Evolutionary conservation across 441 rosid species (phyloP).

Genomic region (Mallotus repandus): DNA sequence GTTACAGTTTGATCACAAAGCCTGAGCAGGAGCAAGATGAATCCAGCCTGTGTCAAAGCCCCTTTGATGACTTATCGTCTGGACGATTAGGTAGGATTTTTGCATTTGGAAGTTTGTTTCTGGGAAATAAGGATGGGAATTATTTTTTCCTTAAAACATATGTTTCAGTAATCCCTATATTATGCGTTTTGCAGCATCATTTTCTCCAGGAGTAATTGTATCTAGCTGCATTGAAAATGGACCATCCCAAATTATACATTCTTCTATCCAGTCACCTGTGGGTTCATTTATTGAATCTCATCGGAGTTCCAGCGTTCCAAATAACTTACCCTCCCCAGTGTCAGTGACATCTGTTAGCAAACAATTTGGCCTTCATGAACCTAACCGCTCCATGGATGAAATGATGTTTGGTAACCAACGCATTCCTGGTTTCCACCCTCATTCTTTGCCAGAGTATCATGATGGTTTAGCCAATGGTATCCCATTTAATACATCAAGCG

Average conservation of each 20-base stretch:
- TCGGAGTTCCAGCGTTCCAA: conserved; percentile 51
- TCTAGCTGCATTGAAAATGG: conserved; percentile 35
- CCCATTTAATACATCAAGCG: conserved; percentile 41
- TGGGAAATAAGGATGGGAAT: conserved; percentile 17
- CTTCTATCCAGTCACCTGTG: conserved; percentile 35
- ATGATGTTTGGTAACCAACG: conserved; percentile 38
- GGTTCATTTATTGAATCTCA: conserved; percentile 41
- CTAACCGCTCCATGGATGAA: conserved; percentile 36
- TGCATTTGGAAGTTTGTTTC: conserved; percentile 9
- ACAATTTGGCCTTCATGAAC: conserved; percentile 40
- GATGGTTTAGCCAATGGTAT: conserved; percentile 40
- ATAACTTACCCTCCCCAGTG: conserved; percentile 41
- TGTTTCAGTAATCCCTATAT: conserved; percentile 11
- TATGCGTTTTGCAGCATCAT: conserved; percentile 29
- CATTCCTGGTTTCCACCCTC: conserved; percentile 44
- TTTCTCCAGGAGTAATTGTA: conserved; percentile 35
- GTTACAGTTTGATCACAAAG: conserved; percentile 52
- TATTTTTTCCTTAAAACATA: conserved; percentile 12
- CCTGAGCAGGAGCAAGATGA: conserved; percentile 58
- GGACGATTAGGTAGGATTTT: conserved; percentile 55
- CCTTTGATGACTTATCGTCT: conserved; percentile 49
- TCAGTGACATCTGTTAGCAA: conserved; percentile 40
- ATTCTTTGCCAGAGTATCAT: conserved; percentile 59
- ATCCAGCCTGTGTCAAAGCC: conserved; percentile 40
- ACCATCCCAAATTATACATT: conserved; percentile 33